Base-by-base conservation (phyloP, 1,284 basidiomycete species). In the Sutorius eximius region DNA sequence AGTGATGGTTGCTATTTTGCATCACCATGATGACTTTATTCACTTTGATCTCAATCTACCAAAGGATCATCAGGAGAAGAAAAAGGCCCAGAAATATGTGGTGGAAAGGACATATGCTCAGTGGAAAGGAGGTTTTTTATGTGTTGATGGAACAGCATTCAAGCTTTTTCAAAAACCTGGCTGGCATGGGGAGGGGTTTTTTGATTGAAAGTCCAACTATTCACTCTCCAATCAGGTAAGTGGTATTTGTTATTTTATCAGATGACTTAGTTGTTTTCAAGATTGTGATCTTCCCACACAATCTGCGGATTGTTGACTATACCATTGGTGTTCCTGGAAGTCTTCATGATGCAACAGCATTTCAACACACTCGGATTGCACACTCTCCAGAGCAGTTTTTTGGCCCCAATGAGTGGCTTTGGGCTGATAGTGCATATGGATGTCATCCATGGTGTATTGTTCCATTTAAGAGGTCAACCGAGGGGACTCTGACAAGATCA, bases 301-400 rank as follows among this genome's bases (percentile, higher is more conserved):
- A 34, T 34, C 33, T 34, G 33, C 5, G 2, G 33, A 45, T 68
- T 46, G 49, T 64, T 3, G 60, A 68, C 44, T 68, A 67, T 60
- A 37, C 44, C 0, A 56, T 67, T 57, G 65, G 56, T 5, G 24
- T 58, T 16, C 53, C 57, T 42, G 60, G 59, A 15, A 67, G 65
- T 33, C 36, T 58, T 0, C 52, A 68, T 56, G 59, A 68, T 46
- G 36, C 61, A 0, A 41, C 38, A 44, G 42, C 42, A 3, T 44
- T 44, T 44, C 27, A 44, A 12, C 5, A 44, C 4, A 29, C 27
- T 4, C 10, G 13, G 22, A 12, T 44, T 44, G 42, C 27, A 13
- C 3, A 3, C 10, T 44, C 5, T 18, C n/a, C 27, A 12, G 1
- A 44, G 5, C 6, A 8, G 18, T 18, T 44, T 18, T 44, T 44